Base-by-base conservation (phyloP, 495 filamentous ascomycete genomes). In the Pseudevernia furfuracea region DNA sequence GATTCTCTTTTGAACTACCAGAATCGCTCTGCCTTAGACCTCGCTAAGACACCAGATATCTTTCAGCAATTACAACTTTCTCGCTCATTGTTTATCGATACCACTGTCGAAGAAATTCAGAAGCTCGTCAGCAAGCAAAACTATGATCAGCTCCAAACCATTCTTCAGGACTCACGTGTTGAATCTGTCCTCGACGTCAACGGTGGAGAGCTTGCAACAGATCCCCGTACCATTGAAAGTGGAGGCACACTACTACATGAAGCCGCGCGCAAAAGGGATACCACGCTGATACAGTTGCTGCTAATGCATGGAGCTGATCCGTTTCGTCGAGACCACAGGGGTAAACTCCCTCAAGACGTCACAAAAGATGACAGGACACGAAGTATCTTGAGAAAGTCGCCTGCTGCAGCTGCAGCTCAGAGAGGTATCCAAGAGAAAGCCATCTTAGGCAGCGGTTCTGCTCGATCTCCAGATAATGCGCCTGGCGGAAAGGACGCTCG, bases 231-330 rank as follows among this genome's bases (percentile, higher is more conserved):
- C 0, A 75, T 85, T 12, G 86, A 92, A 59, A 78, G 82, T 32
- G 91, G 92, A 7, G 94, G 94, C 5, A 97, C 92, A 3, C 78
- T 98, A 15, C 79, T 98, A 30, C 94, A 98, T 71, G 93, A 98
- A 74, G 94, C 92, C 4, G 94, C 94, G 41, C 85, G 91, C 60
- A 89, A 86, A 68, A 91, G 82, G 72, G 92, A 98, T 70, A 86
- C 83, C 17, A 85, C 86, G 58, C 80, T 98, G 21, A 93, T 96
- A 59, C 88, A 97, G 71, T 80, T 96, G 14, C 82, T 98, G 21
- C 76, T 98, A 46, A 84, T 96, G 56, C 95, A 98, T 71, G 95
- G 94, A 4, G 94, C 94, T n/a, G 94, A 98, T 77, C 94, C 94
- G 2, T 98, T 98, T 74, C 86, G 90, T 52, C 84, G 95, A 57